Evolutionary conservation across 2,329 filamentous ascomycete species (phyloP).

Genomic region (Graphilbum sp.): DNA sequence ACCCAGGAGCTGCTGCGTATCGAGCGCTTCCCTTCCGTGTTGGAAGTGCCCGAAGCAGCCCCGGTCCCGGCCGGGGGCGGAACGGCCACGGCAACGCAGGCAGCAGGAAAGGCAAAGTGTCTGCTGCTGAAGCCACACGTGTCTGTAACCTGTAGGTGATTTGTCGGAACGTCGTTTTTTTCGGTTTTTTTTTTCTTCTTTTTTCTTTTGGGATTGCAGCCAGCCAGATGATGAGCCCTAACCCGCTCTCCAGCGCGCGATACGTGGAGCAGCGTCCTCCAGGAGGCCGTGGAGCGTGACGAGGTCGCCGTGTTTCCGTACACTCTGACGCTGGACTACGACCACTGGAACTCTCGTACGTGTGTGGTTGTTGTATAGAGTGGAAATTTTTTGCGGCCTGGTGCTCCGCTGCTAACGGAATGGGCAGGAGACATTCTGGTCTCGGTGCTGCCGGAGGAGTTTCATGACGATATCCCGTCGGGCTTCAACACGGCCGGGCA

Average conservation of each 20-base stretch:
- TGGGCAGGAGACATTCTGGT: slow-evolving; percentile 60
- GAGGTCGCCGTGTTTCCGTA: slow-evolving; percentile 61
- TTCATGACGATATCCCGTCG: slow-evolving; percentile 64
- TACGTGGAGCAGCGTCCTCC: slow-evolving; percentile 61
- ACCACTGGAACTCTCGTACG: slow-evolving; percentile 70
- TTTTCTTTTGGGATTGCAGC: too few relatives aligned
- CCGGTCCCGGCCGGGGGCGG: slow-evolving; percentile 22
- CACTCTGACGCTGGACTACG: slow-evolving; percentile 61
- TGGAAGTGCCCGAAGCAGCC: slow-evolving; percentile 41
- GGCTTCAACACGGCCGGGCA: slow-evolving; percentile 86
- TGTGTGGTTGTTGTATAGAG: not conserved
- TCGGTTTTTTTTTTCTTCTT: too few relatives aligned
- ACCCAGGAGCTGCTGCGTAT: slow-evolving; percentile 49
- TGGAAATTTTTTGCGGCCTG: too few relatives aligned
- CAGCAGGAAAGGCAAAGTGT: slow-evolving; percentile 29
- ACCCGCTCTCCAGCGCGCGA: slow-evolving; percentile 47
- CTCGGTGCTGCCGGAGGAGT: slow-evolving; percentile 63
- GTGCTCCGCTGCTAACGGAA: not conserved
- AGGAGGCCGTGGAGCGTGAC: slow-evolving; percentile 49
- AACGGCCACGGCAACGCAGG: not conserved
- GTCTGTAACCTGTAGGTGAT: not conserved
- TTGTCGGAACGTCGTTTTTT: too few relatives aligned
- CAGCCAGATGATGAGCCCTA: too few relatives aligned
- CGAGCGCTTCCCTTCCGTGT: slow-evolving; percentile 47
- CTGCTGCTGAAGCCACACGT: slow-evolving; percentile 42